Evolutionary conservation across 2,329 filamentous ascomycete genomes (phyloP), one percentile per base, ranked within the genome.

Genomic region (Paecilomyces fulvus): DNA sequence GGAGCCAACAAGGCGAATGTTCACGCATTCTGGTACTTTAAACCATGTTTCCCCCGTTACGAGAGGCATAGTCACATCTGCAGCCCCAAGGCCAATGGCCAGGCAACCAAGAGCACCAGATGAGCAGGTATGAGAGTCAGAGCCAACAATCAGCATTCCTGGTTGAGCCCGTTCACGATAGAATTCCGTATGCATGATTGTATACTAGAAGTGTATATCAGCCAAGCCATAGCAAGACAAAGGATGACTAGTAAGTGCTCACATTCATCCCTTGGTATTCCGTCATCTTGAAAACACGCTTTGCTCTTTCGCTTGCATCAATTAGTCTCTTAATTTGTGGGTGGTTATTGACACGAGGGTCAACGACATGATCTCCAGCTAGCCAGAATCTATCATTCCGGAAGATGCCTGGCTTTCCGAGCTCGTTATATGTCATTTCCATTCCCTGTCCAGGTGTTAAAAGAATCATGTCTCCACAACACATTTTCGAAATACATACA

Each of bases 301-400:
- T 67, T 2, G 75, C 74, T 51, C 61, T 64, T 50, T 77, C 74
- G 2, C 65, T 65, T 5, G 66, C 60, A 1, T 70, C 65, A 3
- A 78, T 68, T n/a, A 79, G 64, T 11, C 58, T 62, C 56, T 70
- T 63, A 31, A 75, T 65, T 30, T 67, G 61, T 0, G 76, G 73
- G 0, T 63, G 57, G 12, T 72, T 57, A n/a, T 70, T 70, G 7
- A 73, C 62, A 0, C 75, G 67, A 1, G 78, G 77, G 54, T 80
- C 76, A 3, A 79, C 76, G 3, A 75, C 69, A 58, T 80, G 77
- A 60, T 80, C 79, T 1, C 74, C 74, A 0, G 77, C 77, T 5
- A 81, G 68, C 78, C 78, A 80, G 60, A 80, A 74, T 0, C 78
- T 66, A 58, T 80, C 77, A 54, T 79, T 80, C 8, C 78, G 75